Base-by-base conservation (phyloP, 1,284 basidiomycete genomes). In the Tylopilus sp. region DNA sequence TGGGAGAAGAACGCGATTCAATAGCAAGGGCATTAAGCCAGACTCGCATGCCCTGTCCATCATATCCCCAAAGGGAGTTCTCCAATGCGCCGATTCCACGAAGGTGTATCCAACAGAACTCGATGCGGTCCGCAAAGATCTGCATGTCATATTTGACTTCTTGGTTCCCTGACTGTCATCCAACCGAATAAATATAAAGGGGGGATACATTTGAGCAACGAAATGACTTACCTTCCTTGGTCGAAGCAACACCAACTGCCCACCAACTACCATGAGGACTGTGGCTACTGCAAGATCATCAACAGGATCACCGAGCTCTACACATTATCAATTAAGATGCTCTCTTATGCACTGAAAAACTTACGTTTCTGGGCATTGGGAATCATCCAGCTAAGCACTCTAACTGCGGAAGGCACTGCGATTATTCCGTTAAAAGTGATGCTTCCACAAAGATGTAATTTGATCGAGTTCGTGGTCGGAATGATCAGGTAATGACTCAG, bases 81-180 rank as follows among this genome's bases (percentile, higher is more conserved):
- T 98, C 94, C 28, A 99, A 74, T 2, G 91, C 85, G 3, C 88
- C 90, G 31, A 97, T 92, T 0, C 94, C 94, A 40, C 88, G 83
- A 46, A 97, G 73, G 72, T 98, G 94, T 38, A 95, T 97, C 95
- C 95, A 99, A 70, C 94, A 99, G 64, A 94, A 94, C 64, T 99
- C 95, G 55, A 99, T 92, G 26, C 87, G 82, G 60, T 97, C 92
- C 0, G 94, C 92, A 26, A 99, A 85, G 38, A 99, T 89, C 63
- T 98, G 95, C 80, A 98, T 87, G 68, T 99, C 95, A 67, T 99
- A 99, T 57, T 90, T 91, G 54, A 97, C 91, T 71, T 97, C 93
- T 61, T 91, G 87, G 51, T 85, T 78, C 8, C 82, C 90, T 0
- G 89, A 83, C 83, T 91, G 52, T 39, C 15, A 26, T 53, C 54